Evolutionary conservation across 2,329 filamentous ascomycete species (phyloP).

Genomic region (Nigrospora osmanthi): DNA sequence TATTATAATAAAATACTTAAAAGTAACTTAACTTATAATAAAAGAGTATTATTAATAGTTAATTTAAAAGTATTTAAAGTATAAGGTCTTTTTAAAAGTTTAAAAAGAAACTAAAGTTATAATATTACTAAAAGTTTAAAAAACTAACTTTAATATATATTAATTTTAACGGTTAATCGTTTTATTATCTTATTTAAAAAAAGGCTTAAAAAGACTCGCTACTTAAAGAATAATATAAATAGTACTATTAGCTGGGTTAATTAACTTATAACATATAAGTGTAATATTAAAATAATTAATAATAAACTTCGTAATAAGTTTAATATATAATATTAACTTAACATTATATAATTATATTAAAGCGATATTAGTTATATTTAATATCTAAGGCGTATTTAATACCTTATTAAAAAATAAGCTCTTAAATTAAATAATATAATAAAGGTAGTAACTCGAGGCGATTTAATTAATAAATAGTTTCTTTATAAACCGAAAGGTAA

Average conservation of each 20-base stretch:
- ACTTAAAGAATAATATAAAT: neutral
- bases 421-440: neutral
- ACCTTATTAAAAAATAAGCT: slow-evolving; percentile 1
- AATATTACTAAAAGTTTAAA: slow-evolving; percentile 5
- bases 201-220: slow-evolving; percentile 5
- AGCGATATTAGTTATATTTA: neutral
- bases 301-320: neutral
- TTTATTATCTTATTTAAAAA: slow-evolving; percentile 5
- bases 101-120: slow-evolving; percentile 3
- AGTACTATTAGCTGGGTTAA: neutral
- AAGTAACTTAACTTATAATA: neutral
- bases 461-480: slow-evolving; percentile 1
- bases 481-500: neutral
- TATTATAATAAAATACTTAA: neutral
- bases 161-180: slow-evolving; percentile 4
- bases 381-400: slow-evolving; percentile 6
- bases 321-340: slow-evolving; percentile 1
- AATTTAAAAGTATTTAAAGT: slow-evolving; percentile 1
- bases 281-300: neutral
- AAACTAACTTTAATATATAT: neutral
- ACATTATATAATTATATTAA: neutral
- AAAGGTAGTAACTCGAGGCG: neutral
- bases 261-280: slow-evolving; percentile 1
- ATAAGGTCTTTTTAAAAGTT: neutral
- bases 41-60: neutral